Conservation (phyloP, 2,329 filamentous ascomycete genomes). For the Didymella lethalis region DNA sequence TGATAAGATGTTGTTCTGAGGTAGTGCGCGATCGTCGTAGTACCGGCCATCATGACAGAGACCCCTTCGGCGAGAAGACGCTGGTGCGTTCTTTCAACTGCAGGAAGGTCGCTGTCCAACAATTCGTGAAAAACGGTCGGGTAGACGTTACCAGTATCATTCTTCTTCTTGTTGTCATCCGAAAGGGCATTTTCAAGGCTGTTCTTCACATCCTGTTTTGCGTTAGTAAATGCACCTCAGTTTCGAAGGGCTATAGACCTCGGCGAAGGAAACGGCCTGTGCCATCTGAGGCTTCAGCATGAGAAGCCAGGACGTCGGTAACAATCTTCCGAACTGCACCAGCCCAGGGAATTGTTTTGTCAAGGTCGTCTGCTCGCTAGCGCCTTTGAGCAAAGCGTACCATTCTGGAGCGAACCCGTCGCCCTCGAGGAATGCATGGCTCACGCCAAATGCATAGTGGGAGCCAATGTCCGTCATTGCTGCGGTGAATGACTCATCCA, state of each 20-base stretch:
- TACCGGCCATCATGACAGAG: conserved; percentile 21
- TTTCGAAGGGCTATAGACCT: background rate
- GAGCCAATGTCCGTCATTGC: conserved; percentile 3
- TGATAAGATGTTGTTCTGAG: conserved; percentile 28
- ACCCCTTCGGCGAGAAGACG: conserved; percentile 23
- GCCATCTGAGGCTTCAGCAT: background rate
- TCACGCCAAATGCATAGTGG: conserved; percentile 2
- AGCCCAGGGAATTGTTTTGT: background rate
- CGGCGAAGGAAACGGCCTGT: background rate
- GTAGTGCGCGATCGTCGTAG: conserved; percentile 22
- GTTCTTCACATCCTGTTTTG: background rate
- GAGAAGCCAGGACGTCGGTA: background rate
- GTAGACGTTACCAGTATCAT: background rate
- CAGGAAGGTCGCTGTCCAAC: background rate
- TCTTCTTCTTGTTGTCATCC: background rate
- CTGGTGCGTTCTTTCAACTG: background rate
- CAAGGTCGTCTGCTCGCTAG: conserved; percentile 1
- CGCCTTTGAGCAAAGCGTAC: background rate
- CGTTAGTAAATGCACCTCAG: background rate
- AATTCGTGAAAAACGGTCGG: conserved; percentile 6
- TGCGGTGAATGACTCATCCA: conserved; percentile 6
- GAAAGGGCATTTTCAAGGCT: background rate
- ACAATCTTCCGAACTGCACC: background rate
- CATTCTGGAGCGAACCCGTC: background rate
- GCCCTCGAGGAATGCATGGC: background rate